Percentiles rank a stretch among this genome's conserved stretches.
These are phyloP conservation scores for Hypericum perforatum DNA, from an alignment of 345 rosid species.

Conservation along the genomic window DNA sequence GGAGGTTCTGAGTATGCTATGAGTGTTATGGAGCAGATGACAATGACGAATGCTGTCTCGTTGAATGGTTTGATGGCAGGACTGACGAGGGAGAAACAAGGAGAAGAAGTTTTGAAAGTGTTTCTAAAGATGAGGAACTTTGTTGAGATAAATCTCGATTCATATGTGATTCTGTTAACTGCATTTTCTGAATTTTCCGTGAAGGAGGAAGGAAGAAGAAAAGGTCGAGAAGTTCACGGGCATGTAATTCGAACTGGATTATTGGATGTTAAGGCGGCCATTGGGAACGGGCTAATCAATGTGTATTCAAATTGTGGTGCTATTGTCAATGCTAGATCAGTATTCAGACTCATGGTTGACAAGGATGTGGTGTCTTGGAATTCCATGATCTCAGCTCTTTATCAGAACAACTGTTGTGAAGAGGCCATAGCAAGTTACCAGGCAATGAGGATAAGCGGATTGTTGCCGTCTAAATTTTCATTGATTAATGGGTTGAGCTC, in stretches of 20 bases:
- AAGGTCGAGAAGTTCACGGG: conserved; percentile 83
- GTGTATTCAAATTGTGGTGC: conserved; percentile 84
- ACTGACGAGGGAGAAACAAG: conserved; percentile 49
- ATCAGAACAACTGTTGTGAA: conserved; percentile 60
- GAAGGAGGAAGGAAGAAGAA: conserved; percentile 47
- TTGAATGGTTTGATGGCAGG: conserved; percentile 87
- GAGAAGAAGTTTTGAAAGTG: conserved; percentile 61
- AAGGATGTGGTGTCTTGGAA: conserved; percentile 90
- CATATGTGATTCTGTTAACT: conserved; percentile 59
- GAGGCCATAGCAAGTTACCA: conserved; percentile 44
- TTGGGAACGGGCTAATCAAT: conserved; percentile 77
- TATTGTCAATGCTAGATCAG: conserved; percentile 43
- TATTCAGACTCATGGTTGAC: conserved; percentile 43
- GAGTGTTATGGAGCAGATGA: conserved; percentile 56
- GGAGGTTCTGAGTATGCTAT: conserved; percentile 48
- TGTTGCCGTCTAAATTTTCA: conserved; percentile 49
- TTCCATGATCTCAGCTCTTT: conserved; percentile 77
- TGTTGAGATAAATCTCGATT: conserved; percentile 49
- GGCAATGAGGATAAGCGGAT: conserved; percentile 46
- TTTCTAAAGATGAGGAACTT: conserved; percentile 41
- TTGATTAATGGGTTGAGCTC: conserved; percentile 79
- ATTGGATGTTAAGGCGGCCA: conserved; percentile 31
- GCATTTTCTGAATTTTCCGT: conserved; percentile 54
- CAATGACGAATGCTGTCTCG: conserved; percentile 51
- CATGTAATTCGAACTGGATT: conserved; percentile 47